Base-by-base conservation (phyloP, 208 protist species). In the Crithidia acanthocephali region DNA sequence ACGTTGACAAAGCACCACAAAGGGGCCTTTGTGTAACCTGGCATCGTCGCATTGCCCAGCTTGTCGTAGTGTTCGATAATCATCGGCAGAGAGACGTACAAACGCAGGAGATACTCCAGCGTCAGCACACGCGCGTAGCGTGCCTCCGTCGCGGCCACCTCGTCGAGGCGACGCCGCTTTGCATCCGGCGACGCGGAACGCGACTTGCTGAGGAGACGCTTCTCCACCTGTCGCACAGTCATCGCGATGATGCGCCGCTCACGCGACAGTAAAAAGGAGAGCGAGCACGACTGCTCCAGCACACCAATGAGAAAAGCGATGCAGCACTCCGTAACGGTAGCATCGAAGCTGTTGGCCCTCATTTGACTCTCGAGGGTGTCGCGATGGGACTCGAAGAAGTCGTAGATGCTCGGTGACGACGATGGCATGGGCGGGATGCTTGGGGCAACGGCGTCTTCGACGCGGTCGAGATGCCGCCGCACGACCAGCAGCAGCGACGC, bases 1-100 rank as follows among this genome's bases (percentile, higher is more conserved):
- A 68, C 72, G 50, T 89, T 87, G 20, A 91, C 80, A 50, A 92
- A 92, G 58, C 73, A 70, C 81, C 85, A 93, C 22, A 96, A 72
- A 1, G 86, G 84, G 33, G 80, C 68, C 25, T 85, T 79, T 18
- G 85, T 84, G 66, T 79, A 84, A 18, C 57, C 20, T 0, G 91
- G 91, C 72, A 94, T 88, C 6, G 64, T 28, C 23, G 66, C 73
- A n/a, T 80, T 88, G 27, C 88, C 80, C 2, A 96, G 75, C 32
- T 87, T 91, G 78, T 94, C 81, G 74, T 96, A 96, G 68, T 96
- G 91, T 25, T 82, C 83, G 1, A 96, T 51, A 33, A 96, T 83
- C 33, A 76, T 79, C 20, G 91, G 91, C 18, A 96, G 66, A 13
- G 88, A 83, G 23, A 94, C 59, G 58, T 90, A 92, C 15, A 94